Conservation (phyloP, 208 protist species). For the Leptomonas seymouri region DNA sequence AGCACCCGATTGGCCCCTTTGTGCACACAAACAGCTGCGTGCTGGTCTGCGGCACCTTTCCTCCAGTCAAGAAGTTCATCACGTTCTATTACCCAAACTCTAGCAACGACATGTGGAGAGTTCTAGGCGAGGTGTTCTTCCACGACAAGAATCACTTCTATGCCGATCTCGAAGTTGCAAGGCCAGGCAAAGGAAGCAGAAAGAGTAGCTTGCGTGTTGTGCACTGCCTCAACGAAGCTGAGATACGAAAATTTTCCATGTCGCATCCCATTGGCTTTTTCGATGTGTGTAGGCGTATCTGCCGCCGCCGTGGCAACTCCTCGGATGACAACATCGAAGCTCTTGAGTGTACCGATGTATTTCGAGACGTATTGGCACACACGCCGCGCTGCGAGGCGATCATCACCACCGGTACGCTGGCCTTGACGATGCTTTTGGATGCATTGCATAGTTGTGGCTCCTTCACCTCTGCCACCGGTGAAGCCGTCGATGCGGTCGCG, state of each 20-base stretch:
- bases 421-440: constrained; percentile 29
- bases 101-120: constrained; percentile 44
- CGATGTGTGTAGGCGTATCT: constrained; percentile 22
- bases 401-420: constrained; percentile 37
- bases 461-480: constrained; percentile 5
- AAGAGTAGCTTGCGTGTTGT: not conserved
- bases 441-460: constrained; percentile 3
- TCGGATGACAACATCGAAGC: constrained; percentile 33
- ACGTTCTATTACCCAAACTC: constrained; percentile 43
- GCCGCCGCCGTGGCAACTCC: constrained; percentile 22
- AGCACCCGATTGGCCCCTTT: constrained; percentile 25
- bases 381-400: constrained; percentile 31
- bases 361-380: constrained; percentile 18
- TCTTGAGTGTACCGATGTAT: constrained; percentile 21
- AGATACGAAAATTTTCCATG: constrained; percentile 16
- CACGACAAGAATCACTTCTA: constrained; percentile 27
- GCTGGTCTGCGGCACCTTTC: constrained; percentile 41
- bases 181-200: not conserved
- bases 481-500: not conserved
- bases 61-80: constrained; percentile 27
- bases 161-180: not conserved
- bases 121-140: constrained; percentile 36
- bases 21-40: constrained; percentile 25
- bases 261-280: constrained; percentile 30
- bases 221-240: constrained; percentile 12